Conservation (phyloP, 306 rosid genomes). For the Heteromeles arbutifolia region DNA sequence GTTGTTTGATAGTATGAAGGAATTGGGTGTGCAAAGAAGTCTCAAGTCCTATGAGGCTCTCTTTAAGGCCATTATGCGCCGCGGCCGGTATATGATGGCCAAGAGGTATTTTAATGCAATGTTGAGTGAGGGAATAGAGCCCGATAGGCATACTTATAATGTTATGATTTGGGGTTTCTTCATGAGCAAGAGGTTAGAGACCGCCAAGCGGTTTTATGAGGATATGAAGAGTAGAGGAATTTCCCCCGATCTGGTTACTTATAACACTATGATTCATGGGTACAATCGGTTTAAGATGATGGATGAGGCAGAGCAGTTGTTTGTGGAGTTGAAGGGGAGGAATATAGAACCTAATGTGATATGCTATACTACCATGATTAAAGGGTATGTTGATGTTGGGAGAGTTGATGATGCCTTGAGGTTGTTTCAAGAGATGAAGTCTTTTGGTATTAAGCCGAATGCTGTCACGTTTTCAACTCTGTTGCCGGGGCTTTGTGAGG, state of each 20-base stretch:
- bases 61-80: slow-evolving; percentile 61
- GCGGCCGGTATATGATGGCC: slow-evolving; percentile 87
- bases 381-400: slow-evolving; percentile 65
- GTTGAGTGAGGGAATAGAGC: slow-evolving; percentile 73
- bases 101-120: slow-evolving; percentile 75
- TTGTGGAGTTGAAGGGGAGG: slow-evolving; percentile 74
- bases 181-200: slow-evolving; percentile 62
- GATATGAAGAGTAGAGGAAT: slow-evolving; percentile 64
- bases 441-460: slow-evolving; percentile 64
- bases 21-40: slow-evolving; percentile 53
- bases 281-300: slow-evolving; percentile 64
- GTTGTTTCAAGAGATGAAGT: slow-evolving; percentile 69
- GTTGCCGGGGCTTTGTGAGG: slow-evolving; percentile 77
- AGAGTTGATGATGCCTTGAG: slow-evolving; percentile 45
- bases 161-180: slow-evolving; percentile 88
- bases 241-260: slow-evolving; percentile 64
- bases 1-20: slow-evolving; percentile 65
- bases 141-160: slow-evolving; percentile 73
- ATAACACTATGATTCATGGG: slow-evolving; percentile 80
- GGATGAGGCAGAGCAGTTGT: slow-evolving; percentile 72
- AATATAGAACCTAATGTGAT: slow-evolving; percentile 64
- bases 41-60: slow-evolving; percentile 63
- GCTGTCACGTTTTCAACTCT: slow-evolving; percentile 62
- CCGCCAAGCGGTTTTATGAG: slow-evolving; percentile 72
- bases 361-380: slow-evolving; percentile 73